Percentiles rank a stretch among this genome's conserved stretches.
phyloP scores from a whole-genome alignment of 768 basidiomycete species.

The Boletus vinaceobasis region DNA sequence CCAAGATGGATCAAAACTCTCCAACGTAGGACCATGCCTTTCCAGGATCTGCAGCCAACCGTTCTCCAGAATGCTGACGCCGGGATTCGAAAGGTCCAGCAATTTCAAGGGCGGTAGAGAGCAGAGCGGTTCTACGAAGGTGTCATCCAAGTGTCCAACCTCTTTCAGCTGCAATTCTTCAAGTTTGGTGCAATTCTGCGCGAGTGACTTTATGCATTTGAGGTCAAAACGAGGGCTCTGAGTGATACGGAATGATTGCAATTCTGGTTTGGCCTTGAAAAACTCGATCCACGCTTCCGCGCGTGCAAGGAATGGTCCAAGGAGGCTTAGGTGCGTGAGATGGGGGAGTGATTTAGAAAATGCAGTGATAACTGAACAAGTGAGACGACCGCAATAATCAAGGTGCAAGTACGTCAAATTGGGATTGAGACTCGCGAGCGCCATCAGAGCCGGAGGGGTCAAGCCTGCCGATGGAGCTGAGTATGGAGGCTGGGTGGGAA shows the following conservation, averaged over 20 bases:
- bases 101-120: conserved; percentile 38
- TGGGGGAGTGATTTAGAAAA: conserved; percentile 64
- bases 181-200: conserved; percentile 48
- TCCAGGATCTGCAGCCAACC: conserved; percentile 55
- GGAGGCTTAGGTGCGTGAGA: conserved; percentile 71
- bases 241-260: conserved; percentile 74
- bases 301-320: conserved; percentile 85
- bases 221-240: conserved; percentile 86
- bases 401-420: conserved; percentile 77
- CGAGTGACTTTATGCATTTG: conserved; percentile 58
- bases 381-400: conserved; percentile 82
- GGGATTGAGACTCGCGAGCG: conserved; percentile 79
- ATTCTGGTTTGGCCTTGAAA: conserved; percentile 57
- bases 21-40: conserved; percentile 52
- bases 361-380: conserved; percentile 52
- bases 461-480: conserved; percentile 51
- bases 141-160: conserved; percentile 66
- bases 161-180: conserved; percentile 77
- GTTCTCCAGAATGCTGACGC: conserved; percentile 50
- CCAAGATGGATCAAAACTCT: conserved; percentile 66
- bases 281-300: conserved; percentile 70
- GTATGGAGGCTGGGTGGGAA: neutral
- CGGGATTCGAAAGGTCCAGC: conserved; percentile 70
- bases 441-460: conserved; percentile 57
- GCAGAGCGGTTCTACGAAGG: conserved; percentile 54